These are phyloP conservation scores for Ascochyta rabiei DNA, from an alignment of 2,329 filamentous ascomycete species.

Conservation along the genomic window DNA sequence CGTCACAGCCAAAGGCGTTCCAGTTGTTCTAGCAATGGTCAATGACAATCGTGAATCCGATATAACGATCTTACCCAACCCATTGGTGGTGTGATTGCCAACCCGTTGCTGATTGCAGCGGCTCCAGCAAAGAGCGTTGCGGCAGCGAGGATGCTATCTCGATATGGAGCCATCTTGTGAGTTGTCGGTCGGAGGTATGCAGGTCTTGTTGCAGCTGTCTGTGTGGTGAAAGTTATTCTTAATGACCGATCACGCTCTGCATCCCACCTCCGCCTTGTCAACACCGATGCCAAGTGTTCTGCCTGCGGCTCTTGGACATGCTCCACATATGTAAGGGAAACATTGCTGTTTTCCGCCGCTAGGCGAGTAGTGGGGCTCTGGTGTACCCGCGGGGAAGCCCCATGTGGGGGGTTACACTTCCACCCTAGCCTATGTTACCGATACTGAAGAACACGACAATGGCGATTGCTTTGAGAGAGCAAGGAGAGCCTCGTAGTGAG, in stretches of 20 bases:
- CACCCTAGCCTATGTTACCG: constrained; percentile 16
- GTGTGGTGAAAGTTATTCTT: constrained; percentile 6
- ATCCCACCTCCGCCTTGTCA: constrained; percentile 2
- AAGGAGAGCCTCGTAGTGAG: constrained; percentile 31
- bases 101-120: constrained; percentile 32
- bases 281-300: constrained; percentile 13
- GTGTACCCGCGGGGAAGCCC: constrained; percentile 9
- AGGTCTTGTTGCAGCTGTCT: not conserved
- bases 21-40: constrained; percentile 28
- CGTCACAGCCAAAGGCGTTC: constrained; percentile 36
- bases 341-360: constrained; percentile 29
- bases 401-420: constrained; percentile 10
- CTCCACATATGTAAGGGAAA: constrained; percentile 20
- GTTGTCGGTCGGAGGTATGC: not conserved
- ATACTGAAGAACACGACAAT: constrained; percentile 29
- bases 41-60: not conserved
- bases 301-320: constrained; percentile 1
- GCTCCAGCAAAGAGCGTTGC: constrained; percentile 22
- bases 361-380: constrained; percentile 13
- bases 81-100: constrained; percentile 32
- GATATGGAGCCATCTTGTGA: constrained; percentile 16
- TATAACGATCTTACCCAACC: constrained; percentile 22
- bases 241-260: not conserved
- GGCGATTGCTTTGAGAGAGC: constrained; percentile 33
- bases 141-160: constrained; percentile 16